These are phyloP conservation scores for Malassezia pachydermatis DNA, from an alignment of 1,284 basidiomycete species.

Conservation along the genomic window DNA sequence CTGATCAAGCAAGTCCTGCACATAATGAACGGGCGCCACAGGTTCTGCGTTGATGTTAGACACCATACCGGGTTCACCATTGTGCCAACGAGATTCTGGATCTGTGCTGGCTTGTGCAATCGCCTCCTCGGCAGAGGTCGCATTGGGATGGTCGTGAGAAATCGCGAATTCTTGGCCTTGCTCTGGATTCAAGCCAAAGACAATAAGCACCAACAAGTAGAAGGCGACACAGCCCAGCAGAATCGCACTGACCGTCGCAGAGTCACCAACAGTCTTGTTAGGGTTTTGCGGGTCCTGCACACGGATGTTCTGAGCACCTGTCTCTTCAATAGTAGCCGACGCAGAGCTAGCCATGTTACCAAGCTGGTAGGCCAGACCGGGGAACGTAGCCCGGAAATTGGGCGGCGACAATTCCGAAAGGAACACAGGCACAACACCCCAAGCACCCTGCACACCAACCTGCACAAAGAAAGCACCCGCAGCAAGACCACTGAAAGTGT, in stretches of 20 bases:
- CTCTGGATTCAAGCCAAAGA: constrained; percentile 29
- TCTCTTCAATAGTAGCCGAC: constrained; percentile 81
- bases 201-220: constrained; percentile 41
- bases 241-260: constrained; percentile 76
- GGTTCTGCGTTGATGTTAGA: no score
- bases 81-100: no score
- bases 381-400: constrained; percentile 85
- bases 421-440: constrained; percentile 65
- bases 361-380: constrained; percentile 75
- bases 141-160: constrained; percentile 64
- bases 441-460: constrained; percentile 50
- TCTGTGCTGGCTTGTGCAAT: neutral
- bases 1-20: no score
- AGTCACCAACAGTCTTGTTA: constrained; percentile 57
- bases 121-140: constrained; percentile 52
- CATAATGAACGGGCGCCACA: no score
- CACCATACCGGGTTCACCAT: no score
- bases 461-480: constrained; percentile 53
- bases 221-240: constrained; percentile 58
- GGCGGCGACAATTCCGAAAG: constrained; percentile 82
- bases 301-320: constrained; percentile 51
- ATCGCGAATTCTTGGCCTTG: constrained; percentile 74
- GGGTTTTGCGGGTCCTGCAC: constrained; percentile 38
- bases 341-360: constrained; percentile 70
- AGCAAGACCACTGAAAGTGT: constrained; percentile 44